Evolutionary conservation across 2,329 filamentous ascomycete species (phyloP).

Genomic region (Atkinsonella texensis): DNA sequence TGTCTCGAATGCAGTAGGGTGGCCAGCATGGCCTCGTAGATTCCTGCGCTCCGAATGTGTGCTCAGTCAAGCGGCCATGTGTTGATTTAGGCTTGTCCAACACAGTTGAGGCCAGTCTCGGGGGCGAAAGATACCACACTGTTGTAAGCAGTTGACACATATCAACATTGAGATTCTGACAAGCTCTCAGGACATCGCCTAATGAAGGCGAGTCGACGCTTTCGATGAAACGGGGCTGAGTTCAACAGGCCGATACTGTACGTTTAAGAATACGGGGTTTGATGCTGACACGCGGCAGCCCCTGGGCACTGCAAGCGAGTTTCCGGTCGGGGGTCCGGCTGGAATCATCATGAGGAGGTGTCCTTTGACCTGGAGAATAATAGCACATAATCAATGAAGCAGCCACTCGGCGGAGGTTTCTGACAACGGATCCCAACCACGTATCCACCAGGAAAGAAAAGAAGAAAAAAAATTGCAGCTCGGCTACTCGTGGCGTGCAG

Average conservation of each 20-base stretch:
- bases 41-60: neutral
- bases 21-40: neutral
- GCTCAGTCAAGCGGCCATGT: neutral
- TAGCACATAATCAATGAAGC: neutral
- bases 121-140: too few relatives aligned
- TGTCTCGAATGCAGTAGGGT: neutral
- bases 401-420: neutral
- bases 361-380: too few relatives aligned
- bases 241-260: neutral
- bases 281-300: neutral
- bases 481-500: conserved; percentile 2
- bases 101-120: too few relatives aligned
- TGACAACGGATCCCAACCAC: neutral
- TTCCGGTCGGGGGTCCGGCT: too few relatives aligned
- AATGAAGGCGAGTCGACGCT: neutral
- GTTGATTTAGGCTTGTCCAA: neutral
- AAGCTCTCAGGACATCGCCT: neutral
- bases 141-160: too few relatives aligned
- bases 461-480: neutral
- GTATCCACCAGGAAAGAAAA: neutral
- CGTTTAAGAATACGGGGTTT: neutral
- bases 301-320: too few relatives aligned
- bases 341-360: too few relatives aligned
- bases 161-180: too few relatives aligned
- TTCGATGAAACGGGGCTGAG: neutral